These are phyloP conservation scores for Agapanthus africanus DNA, from an alignment of 106 monocot species.

Conservation along the genomic window DNA sequence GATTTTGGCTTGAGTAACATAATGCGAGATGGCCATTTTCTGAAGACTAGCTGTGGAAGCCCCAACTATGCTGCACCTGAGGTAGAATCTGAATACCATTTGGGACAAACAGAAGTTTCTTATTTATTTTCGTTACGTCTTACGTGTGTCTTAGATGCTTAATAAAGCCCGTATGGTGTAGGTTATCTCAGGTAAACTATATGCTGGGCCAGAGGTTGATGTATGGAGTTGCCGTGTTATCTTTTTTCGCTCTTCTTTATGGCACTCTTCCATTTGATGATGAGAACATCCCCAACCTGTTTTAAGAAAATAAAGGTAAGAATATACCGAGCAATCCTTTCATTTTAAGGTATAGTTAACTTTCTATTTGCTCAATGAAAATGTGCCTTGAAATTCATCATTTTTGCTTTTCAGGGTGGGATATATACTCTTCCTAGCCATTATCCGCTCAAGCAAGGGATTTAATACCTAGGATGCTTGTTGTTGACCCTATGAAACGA, in stretches of 20 bases:
- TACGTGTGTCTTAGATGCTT: neutral
- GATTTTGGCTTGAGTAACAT: conserved; percentile 41
- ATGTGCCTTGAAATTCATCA: too few species aligned
- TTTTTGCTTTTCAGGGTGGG: conserved; percentile 32
- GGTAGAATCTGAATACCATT: conserved; percentile 7
- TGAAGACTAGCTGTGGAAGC: conserved; percentile 37
- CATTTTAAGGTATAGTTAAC: too few species aligned
- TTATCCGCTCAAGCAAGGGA: conserved; percentile 47
- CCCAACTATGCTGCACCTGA: conserved; percentile 22
- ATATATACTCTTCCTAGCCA: conserved; percentile 62
- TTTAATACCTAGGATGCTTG: conserved; percentile 56
- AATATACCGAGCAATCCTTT: neutral
- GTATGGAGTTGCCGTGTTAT: conserved; percentile 25
- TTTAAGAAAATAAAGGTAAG: conserved; percentile 25
- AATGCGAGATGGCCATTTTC: conserved; percentile 39
- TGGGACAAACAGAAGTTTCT: neutral
- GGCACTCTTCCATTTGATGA: conserved; percentile 24
- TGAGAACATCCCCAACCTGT: conserved; percentile 21
- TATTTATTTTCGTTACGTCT: neutral
- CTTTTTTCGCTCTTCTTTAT: conserved; percentile 20
- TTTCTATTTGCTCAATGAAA: too few species aligned
- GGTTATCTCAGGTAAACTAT: conserved; percentile 33
- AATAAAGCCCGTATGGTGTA: neutral
- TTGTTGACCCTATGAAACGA: conserved; percentile 57
- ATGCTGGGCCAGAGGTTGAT: conserved; percentile 21